phyloP scores from a whole-genome alignment of 306 rosid species.

The Vigna radiata region DNA sequence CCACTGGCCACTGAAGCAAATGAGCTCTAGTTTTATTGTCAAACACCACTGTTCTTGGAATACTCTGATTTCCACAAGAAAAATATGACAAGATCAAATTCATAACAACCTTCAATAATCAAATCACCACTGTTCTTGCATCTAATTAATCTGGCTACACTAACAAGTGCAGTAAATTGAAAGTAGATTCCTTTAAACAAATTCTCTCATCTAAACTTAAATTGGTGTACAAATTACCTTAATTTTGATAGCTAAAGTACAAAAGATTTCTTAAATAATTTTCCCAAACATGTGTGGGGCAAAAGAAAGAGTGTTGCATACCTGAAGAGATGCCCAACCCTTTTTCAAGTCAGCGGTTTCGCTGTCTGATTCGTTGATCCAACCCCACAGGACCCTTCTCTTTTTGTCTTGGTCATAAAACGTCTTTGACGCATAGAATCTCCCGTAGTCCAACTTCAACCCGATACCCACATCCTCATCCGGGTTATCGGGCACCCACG shows the following conservation, averaged over 20 bases:
- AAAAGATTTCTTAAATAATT: neutral
- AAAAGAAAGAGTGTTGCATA: neutral
- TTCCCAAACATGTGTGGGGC: neutral
- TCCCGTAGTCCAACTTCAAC: constrained; percentile 72
- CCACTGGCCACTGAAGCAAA: constrained; percentile 84
- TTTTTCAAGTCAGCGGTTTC: constrained; percentile 64
- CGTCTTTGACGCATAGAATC: constrained; percentile 87
- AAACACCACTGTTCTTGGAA: constrained; percentile 79
- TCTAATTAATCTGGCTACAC: too few relatives aligned
- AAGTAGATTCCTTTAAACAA: neutral
- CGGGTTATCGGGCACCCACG: constrained; percentile 93
- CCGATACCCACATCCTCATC: constrained; percentile 83
- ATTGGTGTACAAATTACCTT: neutral
- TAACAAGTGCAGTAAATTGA: too few relatives aligned
- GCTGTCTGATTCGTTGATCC: constrained; percentile 81
- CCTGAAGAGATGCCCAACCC: constrained; percentile 93
- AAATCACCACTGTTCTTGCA: too few relatives aligned
- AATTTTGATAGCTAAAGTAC: neutral
- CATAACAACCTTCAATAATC: neutral
- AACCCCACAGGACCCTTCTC: constrained; percentile 78
- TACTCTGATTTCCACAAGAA: constrained; percentile 51
- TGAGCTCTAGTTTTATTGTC: constrained; percentile 70
- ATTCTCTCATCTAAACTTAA: neutral
- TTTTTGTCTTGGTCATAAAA: constrained; percentile 70
- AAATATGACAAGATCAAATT: neutral